Conservation (phyloP, 768 basidiomycete genomes). For the Flagelloscypha sp. region DNA sequence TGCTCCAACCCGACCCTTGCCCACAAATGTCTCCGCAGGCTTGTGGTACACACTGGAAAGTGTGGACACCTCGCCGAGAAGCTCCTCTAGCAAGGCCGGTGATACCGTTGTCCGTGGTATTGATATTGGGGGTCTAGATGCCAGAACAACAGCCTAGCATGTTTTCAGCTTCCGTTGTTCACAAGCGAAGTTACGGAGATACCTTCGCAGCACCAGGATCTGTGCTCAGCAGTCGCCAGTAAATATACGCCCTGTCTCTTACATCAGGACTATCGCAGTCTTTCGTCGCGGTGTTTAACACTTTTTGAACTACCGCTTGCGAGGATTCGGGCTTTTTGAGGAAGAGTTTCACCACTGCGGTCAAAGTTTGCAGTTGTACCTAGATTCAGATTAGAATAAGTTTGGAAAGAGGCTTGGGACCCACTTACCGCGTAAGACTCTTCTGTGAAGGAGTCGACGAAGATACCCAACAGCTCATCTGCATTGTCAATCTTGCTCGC, state of each 20-base stretch:
- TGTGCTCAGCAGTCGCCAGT: conserved; percentile 91
- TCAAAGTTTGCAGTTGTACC: conserved; percentile 78
- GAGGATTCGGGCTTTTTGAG: conserved; percentile 90
- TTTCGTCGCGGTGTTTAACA: conserved; percentile 90
- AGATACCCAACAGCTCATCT: conserved; percentile 81
- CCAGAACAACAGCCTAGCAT: conserved; percentile 75
- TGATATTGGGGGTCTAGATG: conserved; percentile 87
- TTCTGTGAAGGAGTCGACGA: conserved; percentile 89
- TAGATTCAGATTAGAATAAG: conserved; percentile 15
- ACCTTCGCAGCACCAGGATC: conserved; percentile 96
- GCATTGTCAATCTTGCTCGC: conserved; percentile 97
- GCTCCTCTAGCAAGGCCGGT: conserved; percentile 80
- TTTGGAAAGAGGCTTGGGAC: not conserved
- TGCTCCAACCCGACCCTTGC: conserved; percentile 79
- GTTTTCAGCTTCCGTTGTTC: not conserved
- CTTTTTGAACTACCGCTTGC: conserved; percentile 86
- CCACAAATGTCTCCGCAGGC: conserved; percentile 92
- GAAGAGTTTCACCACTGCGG: conserved; percentile 95
- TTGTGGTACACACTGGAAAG: conserved; percentile 97
- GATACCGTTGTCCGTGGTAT: conserved; percentile 88
- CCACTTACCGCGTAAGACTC: conserved; percentile 78
- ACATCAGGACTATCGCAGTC: conserved; percentile 97
- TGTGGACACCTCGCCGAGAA: conserved; percentile 81
- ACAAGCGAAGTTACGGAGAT: conserved; percentile 8
- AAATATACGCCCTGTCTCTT: conserved; percentile 94